Percentiles rank a stretch among this genome's conserved stretches.
Evolutionary conservation across 495 filamentous ascomycete species (phyloP).

Genomic region (Penicillium mononematosum): DNA sequence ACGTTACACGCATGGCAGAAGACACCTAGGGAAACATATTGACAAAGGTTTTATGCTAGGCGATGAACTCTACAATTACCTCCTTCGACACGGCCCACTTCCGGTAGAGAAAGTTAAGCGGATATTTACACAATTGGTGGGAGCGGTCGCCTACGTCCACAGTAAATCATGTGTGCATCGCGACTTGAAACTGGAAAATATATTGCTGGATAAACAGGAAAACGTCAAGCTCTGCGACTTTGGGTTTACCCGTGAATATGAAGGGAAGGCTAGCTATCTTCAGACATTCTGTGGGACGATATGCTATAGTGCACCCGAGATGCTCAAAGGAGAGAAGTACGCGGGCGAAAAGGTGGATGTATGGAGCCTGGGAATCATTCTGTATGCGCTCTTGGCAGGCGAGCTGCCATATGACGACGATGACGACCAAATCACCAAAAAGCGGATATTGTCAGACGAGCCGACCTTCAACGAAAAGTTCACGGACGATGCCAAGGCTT

Average conservation of each 20-base stretch:
- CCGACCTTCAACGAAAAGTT: constrained; percentile 81
- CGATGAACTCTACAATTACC: constrained; percentile 95
- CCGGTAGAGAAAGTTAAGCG: constrained; percentile 87
- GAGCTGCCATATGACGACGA: constrained; percentile 97
- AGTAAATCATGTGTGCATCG: constrained; percentile 94
- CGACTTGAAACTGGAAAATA: constrained; percentile 96
- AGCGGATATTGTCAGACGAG: constrained; percentile 78
- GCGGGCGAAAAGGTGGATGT: constrained; percentile 97
- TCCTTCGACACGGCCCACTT: constrained; percentile 80
- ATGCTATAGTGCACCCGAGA: constrained; percentile 96
- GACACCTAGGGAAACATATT: neutral
- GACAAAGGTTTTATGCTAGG: constrained; percentile 49
- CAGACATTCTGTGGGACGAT: constrained; percentile 98
- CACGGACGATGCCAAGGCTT: constrained; percentile 68
- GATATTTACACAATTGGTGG: constrained; percentile 94
- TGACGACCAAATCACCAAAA: constrained; percentile 79
- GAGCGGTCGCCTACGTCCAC: constrained; percentile 94
- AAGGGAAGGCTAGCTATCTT: constrained; percentile 89
- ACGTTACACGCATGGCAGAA: constrained; percentile 26
- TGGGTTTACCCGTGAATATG: constrained; percentile 96
- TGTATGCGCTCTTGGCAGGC: constrained; percentile 87
- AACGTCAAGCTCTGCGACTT: constrained; percentile 99
- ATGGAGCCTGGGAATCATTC: constrained; percentile 95
- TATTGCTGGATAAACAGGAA: constrained; percentile 92
- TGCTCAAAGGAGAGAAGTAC: constrained; percentile 98